A percentile compares a stretch with the other conserved stretches of the same genome.
These are phyloP conservation scores for Acanthochlamys bracteata DNA, from an alignment of 106 monocot species.

Conservation along the genomic window DNA sequence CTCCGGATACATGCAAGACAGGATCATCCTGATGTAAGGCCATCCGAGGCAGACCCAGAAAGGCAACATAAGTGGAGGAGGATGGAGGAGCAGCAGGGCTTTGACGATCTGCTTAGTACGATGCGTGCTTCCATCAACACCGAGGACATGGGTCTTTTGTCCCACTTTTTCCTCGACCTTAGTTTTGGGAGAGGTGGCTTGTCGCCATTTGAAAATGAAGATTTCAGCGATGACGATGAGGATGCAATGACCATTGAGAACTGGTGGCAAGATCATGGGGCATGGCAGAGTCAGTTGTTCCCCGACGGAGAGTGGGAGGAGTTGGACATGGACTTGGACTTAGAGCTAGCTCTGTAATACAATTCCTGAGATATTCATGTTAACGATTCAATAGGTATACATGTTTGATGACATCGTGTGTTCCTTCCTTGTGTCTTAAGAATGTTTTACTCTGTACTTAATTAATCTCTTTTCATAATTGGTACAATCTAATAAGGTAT, in stretches of 20 bases:
- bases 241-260: background rate
- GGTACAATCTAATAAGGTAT: no score
- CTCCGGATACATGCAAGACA: conserved; percentile 3
- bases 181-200: background rate
- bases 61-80: background rate
- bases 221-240: background rate
- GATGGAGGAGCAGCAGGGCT: background rate
- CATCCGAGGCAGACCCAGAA: background rate
- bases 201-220: background rate
- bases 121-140: background rate
- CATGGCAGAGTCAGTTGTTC: background rate
- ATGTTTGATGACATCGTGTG: no score
- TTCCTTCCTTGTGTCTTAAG: no score
- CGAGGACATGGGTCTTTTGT: background rate
- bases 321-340: background rate
- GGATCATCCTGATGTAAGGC: background rate
- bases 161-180: background rate
- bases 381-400: background rate
- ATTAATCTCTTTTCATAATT: no score
- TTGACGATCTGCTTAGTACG: background rate
- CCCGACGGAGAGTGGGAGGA: background rate
- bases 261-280: conserved; percentile 1
- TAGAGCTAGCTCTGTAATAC: background rate
- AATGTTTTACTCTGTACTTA: no score
- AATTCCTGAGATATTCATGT: background rate